phyloP scores from a whole-genome alignment of 129 eudicot genomes.

The Tagetes erecta region DNA sequence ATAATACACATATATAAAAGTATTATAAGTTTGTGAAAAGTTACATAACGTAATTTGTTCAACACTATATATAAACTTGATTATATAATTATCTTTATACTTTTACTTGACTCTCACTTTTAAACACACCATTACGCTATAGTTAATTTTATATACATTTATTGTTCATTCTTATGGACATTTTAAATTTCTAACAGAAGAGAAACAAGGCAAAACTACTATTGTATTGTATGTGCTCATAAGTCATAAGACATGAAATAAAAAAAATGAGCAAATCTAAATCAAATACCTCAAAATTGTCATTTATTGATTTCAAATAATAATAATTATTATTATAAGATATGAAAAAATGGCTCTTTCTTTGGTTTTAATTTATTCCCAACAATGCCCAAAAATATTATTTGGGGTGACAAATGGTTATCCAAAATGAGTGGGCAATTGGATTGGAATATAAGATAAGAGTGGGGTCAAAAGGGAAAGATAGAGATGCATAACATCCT shows the following conservation, averaged over 20 bases:
- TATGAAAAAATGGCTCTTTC: not conserved
- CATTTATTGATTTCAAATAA: not conserved
- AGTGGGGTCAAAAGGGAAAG: conserved; percentile 39
- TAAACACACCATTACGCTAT: too few relatives aligned
- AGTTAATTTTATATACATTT: too few relatives aligned
- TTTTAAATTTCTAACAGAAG: too few relatives aligned
- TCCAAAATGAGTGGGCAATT: conserved; percentile 35
- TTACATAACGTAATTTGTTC: too few relatives aligned
- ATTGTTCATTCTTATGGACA: too few relatives aligned
- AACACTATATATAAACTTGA: too few relatives aligned
- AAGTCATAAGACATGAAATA: not conserved
- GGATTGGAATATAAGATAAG: conserved; percentile 25
- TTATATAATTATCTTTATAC: too few relatives aligned
- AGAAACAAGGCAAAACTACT: too few relatives aligned
- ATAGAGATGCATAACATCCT: conserved; percentile 3
- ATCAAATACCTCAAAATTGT: not conserved
- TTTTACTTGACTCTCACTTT: too few relatives aligned
- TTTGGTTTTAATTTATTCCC: not conserved
- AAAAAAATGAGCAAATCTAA: not conserved
- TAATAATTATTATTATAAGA: not conserved
- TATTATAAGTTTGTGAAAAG: not conserved
- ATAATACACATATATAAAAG: not conserved
- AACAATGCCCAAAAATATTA: not conserved
- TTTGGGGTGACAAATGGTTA: conserved; percentile 37
- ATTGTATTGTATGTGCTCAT: too few relatives aligned